phyloP scores from a whole-genome alignment of 768 basidiomycete genomes.

The Piloderma croceum region DNA sequence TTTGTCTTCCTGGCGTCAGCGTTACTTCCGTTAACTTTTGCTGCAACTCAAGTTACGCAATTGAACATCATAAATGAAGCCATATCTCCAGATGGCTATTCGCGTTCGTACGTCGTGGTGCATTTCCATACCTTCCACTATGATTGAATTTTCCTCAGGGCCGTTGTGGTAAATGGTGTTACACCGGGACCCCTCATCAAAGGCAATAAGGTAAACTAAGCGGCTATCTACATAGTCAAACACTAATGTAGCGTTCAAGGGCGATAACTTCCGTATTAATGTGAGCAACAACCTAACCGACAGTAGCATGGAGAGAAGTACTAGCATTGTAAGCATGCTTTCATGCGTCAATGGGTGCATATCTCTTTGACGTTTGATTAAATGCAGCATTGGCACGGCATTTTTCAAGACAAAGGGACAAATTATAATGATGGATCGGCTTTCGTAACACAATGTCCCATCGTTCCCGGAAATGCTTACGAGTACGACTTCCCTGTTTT shows the following conservation, averaged over 20 bases:
- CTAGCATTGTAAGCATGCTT: conserved; percentile 30
- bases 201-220: conserved; percentile 27
- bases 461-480: conserved; percentile 32
- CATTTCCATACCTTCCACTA: background rate
- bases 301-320: conserved; percentile 32
- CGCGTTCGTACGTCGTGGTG: conserved; percentile 14
- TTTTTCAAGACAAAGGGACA: conserved; percentile 20
- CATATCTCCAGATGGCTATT: conserved; percentile 29
- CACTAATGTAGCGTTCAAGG: conserved; percentile 17
- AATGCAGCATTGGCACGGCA: conserved; percentile 8
- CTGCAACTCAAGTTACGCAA: background rate
- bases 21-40: background rate
- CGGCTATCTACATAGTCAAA: background rate
- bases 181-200: conserved; percentile 31
- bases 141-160: conserved; percentile 10
- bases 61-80: conserved; percentile 22
- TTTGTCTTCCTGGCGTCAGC: background rate
- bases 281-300: conserved; percentile 36
- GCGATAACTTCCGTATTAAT: conserved; percentile 36
- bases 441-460: conserved; percentile 44
- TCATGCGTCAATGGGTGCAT: background rate
- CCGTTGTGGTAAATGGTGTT: conserved; percentile 26
- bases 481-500: conserved; percentile 35
- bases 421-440: conserved; percentile 35
- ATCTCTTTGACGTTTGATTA: background rate